phyloP scores from a whole-genome alignment of 495 filamentous ascomycete genomes.

The Penicillium odoratum region DNA sequence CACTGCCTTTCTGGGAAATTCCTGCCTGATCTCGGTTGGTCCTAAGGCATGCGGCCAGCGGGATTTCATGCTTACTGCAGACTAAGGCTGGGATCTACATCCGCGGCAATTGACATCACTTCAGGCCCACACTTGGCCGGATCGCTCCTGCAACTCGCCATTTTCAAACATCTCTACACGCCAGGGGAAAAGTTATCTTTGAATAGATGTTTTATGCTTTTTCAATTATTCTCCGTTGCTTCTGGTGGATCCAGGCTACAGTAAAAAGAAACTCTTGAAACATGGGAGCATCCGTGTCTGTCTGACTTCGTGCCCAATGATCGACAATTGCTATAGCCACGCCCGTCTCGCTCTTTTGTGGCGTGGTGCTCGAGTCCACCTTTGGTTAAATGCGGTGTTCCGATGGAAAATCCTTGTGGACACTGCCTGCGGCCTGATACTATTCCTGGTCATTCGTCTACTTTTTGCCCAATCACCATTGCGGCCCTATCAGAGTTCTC shows the following conservation, averaged over 20 bases:
- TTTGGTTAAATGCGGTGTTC: not conserved
- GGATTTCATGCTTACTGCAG: not conserved
- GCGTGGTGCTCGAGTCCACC: not conserved
- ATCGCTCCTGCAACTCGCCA: slow-evolving; percentile 1
- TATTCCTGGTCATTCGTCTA: slow-evolving; percentile 23
- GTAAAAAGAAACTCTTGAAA: slow-evolving; percentile 3
- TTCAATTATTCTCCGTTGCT: not conserved
- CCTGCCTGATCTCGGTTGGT: not conserved
- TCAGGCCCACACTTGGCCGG: slow-evolving; percentile 5
- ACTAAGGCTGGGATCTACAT: not conserved
- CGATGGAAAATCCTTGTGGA: slow-evolving; percentile 6
- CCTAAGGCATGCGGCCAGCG: not conserved
- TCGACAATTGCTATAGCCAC: slow-evolving; percentile 12
- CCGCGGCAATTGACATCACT: slow-evolving; percentile 9
- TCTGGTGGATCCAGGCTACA: slow-evolving; percentile 2
- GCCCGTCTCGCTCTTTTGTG: slow-evolving; percentile 1
- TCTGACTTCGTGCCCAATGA: slow-evolving; percentile 17
- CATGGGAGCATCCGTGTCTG: slow-evolving; percentile 5
- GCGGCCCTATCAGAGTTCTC: slow-evolving; percentile 27
- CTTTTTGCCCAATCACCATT: slow-evolving; percentile 23
- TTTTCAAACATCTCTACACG: slow-evolving; percentile 4
- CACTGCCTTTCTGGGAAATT: not conserved
- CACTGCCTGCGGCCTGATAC: slow-evolving; percentile 24
- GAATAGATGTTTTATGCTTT: not conserved
- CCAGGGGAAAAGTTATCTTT: slow-evolving; percentile 5